A percentile compares a stretch with the other conserved stretches of the same genome.
Conservation (phyloP, 441 rosid species). For the Pelargonium australe region DNA sequence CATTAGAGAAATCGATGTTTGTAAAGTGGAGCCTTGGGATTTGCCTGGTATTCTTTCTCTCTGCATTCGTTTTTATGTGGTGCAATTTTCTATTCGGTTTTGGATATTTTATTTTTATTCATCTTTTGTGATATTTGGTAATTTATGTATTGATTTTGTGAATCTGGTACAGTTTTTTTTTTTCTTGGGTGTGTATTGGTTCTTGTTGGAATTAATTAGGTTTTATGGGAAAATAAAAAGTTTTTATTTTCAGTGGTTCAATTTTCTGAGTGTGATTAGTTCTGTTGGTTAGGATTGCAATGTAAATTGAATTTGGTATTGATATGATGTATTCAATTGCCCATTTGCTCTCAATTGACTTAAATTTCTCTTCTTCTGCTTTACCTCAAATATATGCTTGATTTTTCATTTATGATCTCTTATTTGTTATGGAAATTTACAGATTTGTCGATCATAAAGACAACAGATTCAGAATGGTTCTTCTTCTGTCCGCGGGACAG, state of each 20-base stretch:
- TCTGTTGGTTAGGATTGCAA: not conserved
- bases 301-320: not conserved
- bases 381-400: not conserved
- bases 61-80: no score
- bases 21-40: constrained; percentile 87
- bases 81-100: no score
- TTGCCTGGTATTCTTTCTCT: constrained; percentile 45
- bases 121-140: no score
- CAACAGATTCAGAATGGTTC: constrained; percentile 69
- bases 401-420: not conserved
- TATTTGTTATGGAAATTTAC: constrained; percentile 3
- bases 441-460: constrained; percentile 50
- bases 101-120: no score
- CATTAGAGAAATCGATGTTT: constrained; percentile 72
- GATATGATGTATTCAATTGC: no score
- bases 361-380: not conserved
- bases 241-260: no score
- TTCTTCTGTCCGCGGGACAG: constrained; percentile 79
- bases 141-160: no score
- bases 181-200: no score
- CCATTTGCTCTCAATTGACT: not conserved
- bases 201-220: no score
- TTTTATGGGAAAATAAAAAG: no score
- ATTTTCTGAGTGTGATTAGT: not conserved
- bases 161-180: no score